These are phyloP conservation scores for Dalbergia oliveri DNA, from an alignment of 306 rosid species.

Conservation along the genomic window DNA sequence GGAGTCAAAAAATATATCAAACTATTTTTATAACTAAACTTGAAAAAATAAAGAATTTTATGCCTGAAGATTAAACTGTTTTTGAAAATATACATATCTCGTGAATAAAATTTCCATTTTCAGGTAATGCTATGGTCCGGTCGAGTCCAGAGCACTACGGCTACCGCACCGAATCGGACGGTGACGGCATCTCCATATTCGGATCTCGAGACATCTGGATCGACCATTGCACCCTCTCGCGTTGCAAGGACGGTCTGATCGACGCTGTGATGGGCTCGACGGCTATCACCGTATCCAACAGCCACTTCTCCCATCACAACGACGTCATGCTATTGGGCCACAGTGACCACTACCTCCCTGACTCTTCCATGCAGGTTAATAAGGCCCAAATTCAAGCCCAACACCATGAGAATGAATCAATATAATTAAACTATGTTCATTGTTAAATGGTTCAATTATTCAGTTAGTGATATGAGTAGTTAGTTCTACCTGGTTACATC, in stretches of 20 bases:
- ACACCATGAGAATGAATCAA: too few relatives aligned
- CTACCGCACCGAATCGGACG: conserved; percentile 77
- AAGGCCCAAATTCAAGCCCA: neutral
- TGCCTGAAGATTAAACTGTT: too few relatives aligned
- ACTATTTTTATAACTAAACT: too few relatives aligned
- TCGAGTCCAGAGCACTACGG: conserved; percentile 82
- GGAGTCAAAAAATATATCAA: too few relatives aligned
- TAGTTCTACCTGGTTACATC: too few relatives aligned
- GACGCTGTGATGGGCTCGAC: conserved; percentile 97
- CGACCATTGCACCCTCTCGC: conserved; percentile 85
- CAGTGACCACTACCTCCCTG: conserved; percentile 73
- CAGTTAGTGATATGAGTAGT: neutral
- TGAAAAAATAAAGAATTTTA: too few relatives aligned
- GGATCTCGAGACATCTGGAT: conserved; percentile 83
- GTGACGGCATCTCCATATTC: conserved; percentile 85
- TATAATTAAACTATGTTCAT: too few relatives aligned
- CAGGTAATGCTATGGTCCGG: conserved; percentile 69
- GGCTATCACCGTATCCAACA: conserved; percentile 84
- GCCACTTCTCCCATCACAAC: conserved; percentile 80
- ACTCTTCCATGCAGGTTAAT: conserved; percentile 62
- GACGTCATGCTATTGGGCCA: conserved; percentile 93
- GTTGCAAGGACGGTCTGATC: conserved; percentile 84
- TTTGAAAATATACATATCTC: too few relatives aligned
- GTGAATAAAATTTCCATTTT: too few relatives aligned
- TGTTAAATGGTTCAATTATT: too few relatives aligned